Percentiles rank a stretch among this genome's conserved stretches.
These are phyloP conservation scores for Sporothrix luriei DNA, from an alignment of 2,329 filamentous ascomycete species.

Conservation along the genomic window DNA sequence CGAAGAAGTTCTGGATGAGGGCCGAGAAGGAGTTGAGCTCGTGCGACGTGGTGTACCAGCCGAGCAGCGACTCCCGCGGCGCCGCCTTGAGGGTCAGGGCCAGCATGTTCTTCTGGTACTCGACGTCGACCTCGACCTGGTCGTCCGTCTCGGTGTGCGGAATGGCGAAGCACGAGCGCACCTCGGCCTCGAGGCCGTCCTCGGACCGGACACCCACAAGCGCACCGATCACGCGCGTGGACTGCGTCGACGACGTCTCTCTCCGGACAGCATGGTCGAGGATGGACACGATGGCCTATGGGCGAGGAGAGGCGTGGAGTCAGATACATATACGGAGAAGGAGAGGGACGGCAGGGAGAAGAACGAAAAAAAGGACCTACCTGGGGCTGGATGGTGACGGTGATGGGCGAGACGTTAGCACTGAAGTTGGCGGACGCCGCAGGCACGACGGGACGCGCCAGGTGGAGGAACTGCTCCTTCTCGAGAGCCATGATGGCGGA, in stretches of 20 bases:
- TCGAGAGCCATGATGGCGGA: constrained; percentile 69
- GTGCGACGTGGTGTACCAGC: constrained; percentile 97
- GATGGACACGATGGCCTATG: constrained; percentile 70
- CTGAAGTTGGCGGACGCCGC: constrained; percentile 75
- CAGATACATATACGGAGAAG: not conserved
- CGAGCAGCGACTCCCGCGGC: constrained; percentile 89
- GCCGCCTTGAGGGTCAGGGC: constrained; percentile 90
- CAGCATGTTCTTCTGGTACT: constrained; percentile 99
- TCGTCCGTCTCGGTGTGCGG: constrained; percentile 98
- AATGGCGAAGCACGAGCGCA: constrained; percentile 95
- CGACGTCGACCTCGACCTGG: constrained; percentile 98
- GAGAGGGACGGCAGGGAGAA: not conserved
- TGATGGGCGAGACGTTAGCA: constrained; percentile 85
- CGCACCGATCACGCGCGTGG: constrained; percentile 94
- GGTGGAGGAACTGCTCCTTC: constrained; percentile 87
- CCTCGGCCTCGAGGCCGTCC: constrained; percentile 95
- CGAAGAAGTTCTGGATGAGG: constrained; percentile 99
- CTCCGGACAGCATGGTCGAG: constrained; percentile 93
- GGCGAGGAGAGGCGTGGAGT: not conserved
- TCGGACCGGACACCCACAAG: constrained; percentile 90
- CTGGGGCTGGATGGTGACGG: constrained; percentile 93
- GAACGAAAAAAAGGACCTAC: constrained; percentile 53
- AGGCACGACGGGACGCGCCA: constrained; percentile 87
- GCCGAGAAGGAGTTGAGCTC: constrained; percentile 98
- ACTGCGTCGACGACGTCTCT: constrained; percentile 73